phyloP scores from a whole-genome alignment of 169 alveolate species.

The Plasmodium knowlesi region DNA sequence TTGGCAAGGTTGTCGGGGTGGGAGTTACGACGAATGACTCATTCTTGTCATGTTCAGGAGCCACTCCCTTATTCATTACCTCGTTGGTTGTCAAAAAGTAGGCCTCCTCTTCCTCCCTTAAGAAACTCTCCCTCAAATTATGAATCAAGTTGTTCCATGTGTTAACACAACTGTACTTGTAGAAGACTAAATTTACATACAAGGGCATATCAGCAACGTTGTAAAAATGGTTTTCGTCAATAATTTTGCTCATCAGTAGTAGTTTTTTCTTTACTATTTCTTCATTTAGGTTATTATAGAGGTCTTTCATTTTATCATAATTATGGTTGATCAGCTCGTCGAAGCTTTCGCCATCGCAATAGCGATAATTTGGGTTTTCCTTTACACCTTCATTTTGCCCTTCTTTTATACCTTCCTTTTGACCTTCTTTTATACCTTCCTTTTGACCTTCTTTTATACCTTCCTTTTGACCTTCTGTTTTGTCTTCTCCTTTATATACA shows the following conservation, averaged over 20 bases:
- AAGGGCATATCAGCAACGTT: slow-evolving; percentile 59
- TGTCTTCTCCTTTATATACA: background rate
- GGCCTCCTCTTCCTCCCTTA: slow-evolving; percentile 9
- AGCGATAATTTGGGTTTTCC: background rate
- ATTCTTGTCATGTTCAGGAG: background rate
- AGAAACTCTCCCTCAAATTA: slow-evolving; percentile 23
- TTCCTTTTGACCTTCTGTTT: background rate
- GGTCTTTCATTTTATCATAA: slow-evolving; percentile 15
- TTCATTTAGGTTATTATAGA: slow-evolving; percentile 34
- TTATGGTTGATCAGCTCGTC: background rate
- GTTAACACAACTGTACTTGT: slow-evolving; percentile 47
- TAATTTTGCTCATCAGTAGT: slow-evolving; percentile 18
- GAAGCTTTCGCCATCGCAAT: background rate
- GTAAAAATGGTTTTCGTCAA: slow-evolving; percentile 39
- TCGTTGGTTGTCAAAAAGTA: background rate
- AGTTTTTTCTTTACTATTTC: slow-evolving; percentile 56
- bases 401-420: background rate
- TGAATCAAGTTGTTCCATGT: slow-evolving; percentile 35
- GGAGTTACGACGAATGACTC: background rate
- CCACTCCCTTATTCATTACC: background rate
- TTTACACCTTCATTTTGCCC: background rate
- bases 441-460: background rate
- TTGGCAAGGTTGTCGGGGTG: background rate
- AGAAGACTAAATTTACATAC: slow-evolving; percentile 26
- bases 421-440: background rate